Percentiles rank a stretch among this genome's conserved stretches.
Evolutionary conservation across 148 eudicot genomes (phyloP).

Genomic region (Limonium bicolor): DNA sequence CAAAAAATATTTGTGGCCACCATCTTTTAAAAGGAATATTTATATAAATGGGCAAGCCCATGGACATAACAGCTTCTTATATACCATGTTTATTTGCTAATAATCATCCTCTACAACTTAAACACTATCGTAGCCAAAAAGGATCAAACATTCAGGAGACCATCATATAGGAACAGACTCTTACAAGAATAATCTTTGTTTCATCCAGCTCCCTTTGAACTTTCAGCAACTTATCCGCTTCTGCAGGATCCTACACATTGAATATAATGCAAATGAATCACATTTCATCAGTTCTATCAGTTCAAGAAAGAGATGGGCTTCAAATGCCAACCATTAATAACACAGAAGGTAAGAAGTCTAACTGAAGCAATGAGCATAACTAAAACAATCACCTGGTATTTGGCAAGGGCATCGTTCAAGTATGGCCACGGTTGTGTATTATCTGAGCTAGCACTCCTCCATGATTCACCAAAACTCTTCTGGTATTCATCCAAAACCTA

Average conservation of each 20-base stretch:
- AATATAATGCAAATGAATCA: neutral
- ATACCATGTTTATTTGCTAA: too few relatives aligned
- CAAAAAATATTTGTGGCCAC: too few relatives aligned
- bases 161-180: slow-evolving; percentile 3
- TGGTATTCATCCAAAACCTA: slow-evolving; percentile 85
- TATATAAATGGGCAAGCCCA: too few relatives aligned
- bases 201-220: slow-evolving; percentile 95
- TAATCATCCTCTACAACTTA: too few relatives aligned
- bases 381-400: slow-evolving; percentile 73
- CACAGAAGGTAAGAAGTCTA: neutral
- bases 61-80: too few relatives aligned
- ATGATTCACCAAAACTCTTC: slow-evolving; percentile 83
- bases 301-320: neutral
- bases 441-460: slow-evolving; percentile 59
- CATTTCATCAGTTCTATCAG: too few relatives aligned
- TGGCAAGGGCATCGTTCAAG: slow-evolving; percentile 64
- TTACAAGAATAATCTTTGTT: slow-evolving; percentile 91
- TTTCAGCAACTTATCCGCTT: slow-evolving; percentile 92
- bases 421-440: slow-evolving; percentile 77
- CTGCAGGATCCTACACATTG: slow-evolving; percentile 79
- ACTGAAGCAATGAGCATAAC: neutral
- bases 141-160: neutral
- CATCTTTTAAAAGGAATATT: too few relatives aligned
- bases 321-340: neutral
- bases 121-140: too few relatives aligned